Percentiles rank a stretch among this genome's conserved stretches.
Conservation (phyloP, 768 basidiomycete genomes). For the Royoungia palumana region DNA sequence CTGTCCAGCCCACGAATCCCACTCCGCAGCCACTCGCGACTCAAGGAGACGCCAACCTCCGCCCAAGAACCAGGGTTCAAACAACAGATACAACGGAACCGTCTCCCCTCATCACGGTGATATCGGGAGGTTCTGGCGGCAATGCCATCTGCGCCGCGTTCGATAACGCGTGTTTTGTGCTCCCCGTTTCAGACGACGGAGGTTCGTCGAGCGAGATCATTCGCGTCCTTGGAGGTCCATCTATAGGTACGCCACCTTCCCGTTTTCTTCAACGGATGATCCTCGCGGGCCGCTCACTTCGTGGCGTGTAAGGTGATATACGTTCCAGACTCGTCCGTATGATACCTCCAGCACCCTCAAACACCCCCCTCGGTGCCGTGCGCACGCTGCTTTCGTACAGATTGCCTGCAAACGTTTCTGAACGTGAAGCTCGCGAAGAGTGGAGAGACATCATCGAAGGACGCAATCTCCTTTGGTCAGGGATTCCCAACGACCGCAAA, state of each 20-base stretch:
- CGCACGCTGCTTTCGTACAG: constrained; percentile 76
- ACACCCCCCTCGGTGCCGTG: constrained; percentile 70
- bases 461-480: constrained; percentile 71
- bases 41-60: constrained; percentile 8
- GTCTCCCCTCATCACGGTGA: constrained; percentile 57
- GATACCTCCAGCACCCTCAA: constrained; percentile 62
- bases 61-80: background rate
- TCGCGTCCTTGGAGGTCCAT: constrained; percentile 83
- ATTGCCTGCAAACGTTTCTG: constrained; percentile 62
- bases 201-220: constrained; percentile 95
- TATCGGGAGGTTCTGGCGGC: constrained; percentile 94
- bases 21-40: constrained; percentile 20
- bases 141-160: constrained; percentile 90
- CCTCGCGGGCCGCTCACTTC: constrained; percentile 7
- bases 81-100: constrained; percentile 4
- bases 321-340: constrained; percentile 86
- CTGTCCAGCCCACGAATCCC: constrained; percentile 38
- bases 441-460: constrained; percentile 95
- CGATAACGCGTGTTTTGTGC: constrained; percentile 68
- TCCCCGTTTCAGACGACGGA: constrained; percentile 95
- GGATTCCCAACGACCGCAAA: constrained; percentile 85
- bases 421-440: constrained; percentile 77
- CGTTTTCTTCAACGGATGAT: constrained; percentile 12
- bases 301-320: constrained; percentile 62
- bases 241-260: constrained; percentile 53